Base-by-base conservation (phyloP, 1,139 yeast species). In the Hansenula anomala region DNA sequence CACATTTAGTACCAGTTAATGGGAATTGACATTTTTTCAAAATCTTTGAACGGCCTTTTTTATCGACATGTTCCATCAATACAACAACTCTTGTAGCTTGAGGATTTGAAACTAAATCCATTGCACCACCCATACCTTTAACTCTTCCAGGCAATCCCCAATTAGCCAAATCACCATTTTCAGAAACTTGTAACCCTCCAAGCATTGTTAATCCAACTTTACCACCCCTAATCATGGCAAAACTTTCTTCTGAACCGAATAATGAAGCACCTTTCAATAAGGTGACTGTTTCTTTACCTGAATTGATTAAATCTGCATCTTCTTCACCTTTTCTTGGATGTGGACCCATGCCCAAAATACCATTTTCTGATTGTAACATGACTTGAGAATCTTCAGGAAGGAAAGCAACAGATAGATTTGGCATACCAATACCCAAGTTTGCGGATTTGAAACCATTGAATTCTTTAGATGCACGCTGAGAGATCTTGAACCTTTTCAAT, bases 81-180 rank as follows among this genome's bases (percentile, higher is more conserved):
- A 71, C 72, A 31, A 72, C 71, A n/a, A 72, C 77, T 40, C 63
- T 55, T 10, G 77, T 71, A 36, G 64, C 56, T 25, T 55, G 50
- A 6, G 76, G 75, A 47, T 71, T 70, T 23, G 75, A 66, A 4
- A 70, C 77, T 17, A 72, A 60, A 50, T 72, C 78, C 78, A 72
- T 72, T 27, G 77, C 78, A n/a, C 78, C 78, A 24, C 78, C 77
- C 73, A 72, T 72, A 23, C 78, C 78, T 53, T 69, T 70, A 38
- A 72, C 67, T 49, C 64, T 60, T 16, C 75, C 75, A 4, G 78
- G 77, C 12, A 71, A 57, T 15, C 71, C 73, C 77, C 78, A 72
- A 53, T 72, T 72, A 33, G 78, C 77, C 30, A 72, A 59, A 43
- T 72, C 77, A 33, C 77, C 78, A 36, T 49, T 60, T 35, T 61